A percentile compares a stretch with the other conserved stretches of the same genome.
phyloP scores from a whole-genome alignment of 1,284 basidiomycete species.

The Grifola frondosa region DNA sequence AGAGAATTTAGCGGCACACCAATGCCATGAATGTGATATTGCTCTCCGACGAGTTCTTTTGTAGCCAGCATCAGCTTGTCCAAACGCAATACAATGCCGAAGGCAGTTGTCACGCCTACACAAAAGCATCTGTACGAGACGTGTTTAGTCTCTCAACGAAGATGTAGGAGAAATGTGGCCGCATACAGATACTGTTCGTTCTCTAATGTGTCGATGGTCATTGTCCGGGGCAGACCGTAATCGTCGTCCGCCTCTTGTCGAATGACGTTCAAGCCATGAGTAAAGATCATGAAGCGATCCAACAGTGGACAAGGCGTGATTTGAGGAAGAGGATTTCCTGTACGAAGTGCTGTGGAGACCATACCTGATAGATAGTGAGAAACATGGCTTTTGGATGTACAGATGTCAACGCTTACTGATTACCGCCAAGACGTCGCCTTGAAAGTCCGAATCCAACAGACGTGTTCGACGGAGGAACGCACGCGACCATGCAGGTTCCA shows the following conservation, averaged over 20 bases:
- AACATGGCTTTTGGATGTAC: background rate
- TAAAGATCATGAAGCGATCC: slow-evolving; percentile 67
- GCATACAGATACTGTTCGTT: slow-evolving; percentile 71
- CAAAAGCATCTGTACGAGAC: slow-evolving; percentile 55
- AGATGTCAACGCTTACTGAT: slow-evolving; percentile 50
- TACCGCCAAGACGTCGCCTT: slow-evolving; percentile 81
- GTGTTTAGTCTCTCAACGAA: background rate
- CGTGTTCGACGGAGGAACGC: slow-evolving; percentile 77
- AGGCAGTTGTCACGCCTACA: slow-evolving; percentile 73
- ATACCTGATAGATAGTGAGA: slow-evolving; percentile 44
- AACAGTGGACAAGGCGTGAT: slow-evolving; percentile 84
- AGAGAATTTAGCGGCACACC: slow-evolving; percentile 32
- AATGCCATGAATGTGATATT: slow-evolving; percentile 75
- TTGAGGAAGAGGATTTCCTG: slow-evolving; percentile 78
- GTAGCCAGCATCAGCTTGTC: slow-evolving; percentile 75
- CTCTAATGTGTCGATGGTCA: slow-evolving; percentile 64
- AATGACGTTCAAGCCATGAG: slow-evolving; percentile 62
- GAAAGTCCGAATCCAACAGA: slow-evolving; percentile 77
- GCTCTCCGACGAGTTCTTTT: slow-evolving; percentile 80
- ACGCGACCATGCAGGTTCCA: slow-evolving; percentile 71
- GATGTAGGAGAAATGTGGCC: background rate
- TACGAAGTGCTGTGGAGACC: slow-evolving; percentile 72
- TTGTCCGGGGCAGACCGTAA: slow-evolving; percentile 61
- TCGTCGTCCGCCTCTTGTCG: slow-evolving; percentile 67
- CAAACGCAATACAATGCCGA: slow-evolving; percentile 62